Conservation (phyloP, 2,329 filamentous ascomycete genomes). For the Fusarium sp. region DNA sequence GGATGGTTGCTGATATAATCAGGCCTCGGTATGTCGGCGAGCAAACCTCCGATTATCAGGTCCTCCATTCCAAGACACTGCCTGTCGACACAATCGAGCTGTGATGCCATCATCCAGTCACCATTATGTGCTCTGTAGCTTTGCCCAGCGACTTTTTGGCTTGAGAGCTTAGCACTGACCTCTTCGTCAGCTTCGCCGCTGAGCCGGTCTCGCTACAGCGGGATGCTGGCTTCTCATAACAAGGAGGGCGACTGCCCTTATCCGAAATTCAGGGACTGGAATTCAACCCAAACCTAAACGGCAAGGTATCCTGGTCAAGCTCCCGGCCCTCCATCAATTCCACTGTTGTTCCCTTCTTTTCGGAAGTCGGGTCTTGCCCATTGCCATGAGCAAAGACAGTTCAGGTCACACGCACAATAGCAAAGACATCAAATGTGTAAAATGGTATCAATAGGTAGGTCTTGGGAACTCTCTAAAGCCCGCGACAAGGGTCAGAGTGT, state of each 20-base stretch:
- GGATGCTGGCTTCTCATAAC: not conserved
- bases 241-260: not conserved
- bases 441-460: not conserved
- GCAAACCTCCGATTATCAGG: not conserved
- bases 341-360: not conserved
- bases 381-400: not conserved
- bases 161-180: not conserved
- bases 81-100: not conserved
- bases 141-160: not conserved
- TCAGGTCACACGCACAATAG: not conserved
- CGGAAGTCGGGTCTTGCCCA: not conserved
- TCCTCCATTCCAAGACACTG: not conserved
- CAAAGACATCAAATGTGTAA: not conserved
- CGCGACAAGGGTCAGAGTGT: not conserved
- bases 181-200: not conserved
- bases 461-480: not conserved
- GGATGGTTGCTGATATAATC: not conserved
- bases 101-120: not conserved
- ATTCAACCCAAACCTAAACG: slow-evolving; percentile 19
- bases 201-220: too few relatives aligned
- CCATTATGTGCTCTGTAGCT: not conserved
- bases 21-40: not conserved
- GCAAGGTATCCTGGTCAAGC: not conserved
- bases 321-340: not conserved
- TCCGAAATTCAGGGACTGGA: slow-evolving; percentile 17